Evolutionary conservation across 148 eudicot species (phyloP).

Genomic region (Spergularia bocconei): DNA sequence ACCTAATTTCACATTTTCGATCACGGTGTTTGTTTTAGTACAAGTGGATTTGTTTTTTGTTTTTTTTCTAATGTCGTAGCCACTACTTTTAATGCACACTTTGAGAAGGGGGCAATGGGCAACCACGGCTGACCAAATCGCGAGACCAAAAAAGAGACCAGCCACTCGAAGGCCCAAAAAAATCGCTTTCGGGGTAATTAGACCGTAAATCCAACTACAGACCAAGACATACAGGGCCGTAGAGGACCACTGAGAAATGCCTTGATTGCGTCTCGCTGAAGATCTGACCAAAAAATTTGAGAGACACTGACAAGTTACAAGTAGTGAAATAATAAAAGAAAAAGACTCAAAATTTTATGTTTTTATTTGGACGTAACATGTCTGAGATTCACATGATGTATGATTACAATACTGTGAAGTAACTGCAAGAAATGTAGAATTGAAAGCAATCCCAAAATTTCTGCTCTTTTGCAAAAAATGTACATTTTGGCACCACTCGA

Average conservation of each 20-base stretch:
- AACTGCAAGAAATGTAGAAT: not conserved
- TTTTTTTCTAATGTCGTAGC: no score
- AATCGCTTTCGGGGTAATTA: slow-evolving; percentile 1
- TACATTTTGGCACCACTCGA: no score
- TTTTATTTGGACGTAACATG: not conserved
- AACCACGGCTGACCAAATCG: no score
- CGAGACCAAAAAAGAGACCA: not conserved
- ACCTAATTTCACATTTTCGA: no score
- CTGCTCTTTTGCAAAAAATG: no score
- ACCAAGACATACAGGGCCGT: not conserved
- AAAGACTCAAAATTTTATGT: no score
- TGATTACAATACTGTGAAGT: not conserved
- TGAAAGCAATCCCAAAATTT: no score
- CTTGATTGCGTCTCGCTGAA: not conserved
- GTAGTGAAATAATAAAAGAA: no score
- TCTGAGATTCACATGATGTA: slow-evolving; percentile 20
- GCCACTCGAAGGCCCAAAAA: not conserved
- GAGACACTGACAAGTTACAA: not conserved
- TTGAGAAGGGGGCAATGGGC: no score
- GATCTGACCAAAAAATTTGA: not conserved
- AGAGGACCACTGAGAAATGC: slow-evolving; percentile 13
- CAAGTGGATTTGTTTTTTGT: no score
- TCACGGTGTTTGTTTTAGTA: no score
- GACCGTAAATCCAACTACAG: not conserved
- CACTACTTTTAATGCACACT: no score